Evolutionary conservation across 1,284 basidiomycete genomes (phyloP).

Genomic region (Xerocomus minutiporus): DNA sequence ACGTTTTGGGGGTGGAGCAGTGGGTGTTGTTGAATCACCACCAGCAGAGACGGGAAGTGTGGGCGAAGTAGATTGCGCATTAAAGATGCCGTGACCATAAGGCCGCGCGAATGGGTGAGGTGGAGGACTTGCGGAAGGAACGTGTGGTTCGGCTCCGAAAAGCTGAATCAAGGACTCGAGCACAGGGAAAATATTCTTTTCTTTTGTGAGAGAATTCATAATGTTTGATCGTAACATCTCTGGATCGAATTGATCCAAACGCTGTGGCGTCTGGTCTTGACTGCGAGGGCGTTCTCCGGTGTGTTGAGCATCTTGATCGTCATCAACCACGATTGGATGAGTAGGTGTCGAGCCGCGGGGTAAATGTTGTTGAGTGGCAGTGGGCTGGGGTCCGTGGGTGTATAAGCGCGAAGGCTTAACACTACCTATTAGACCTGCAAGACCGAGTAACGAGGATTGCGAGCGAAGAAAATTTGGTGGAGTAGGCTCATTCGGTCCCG

Average conservation of each 20-base stretch:
- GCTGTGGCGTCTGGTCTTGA: conserved; percentile 7
- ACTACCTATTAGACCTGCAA: conserved; percentile 62
- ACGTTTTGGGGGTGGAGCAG: conserved; percentile 43
- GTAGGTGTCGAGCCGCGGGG: conserved; percentile 47
- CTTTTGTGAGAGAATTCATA: conserved; percentile 51
- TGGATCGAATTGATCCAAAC: conserved; percentile 30
- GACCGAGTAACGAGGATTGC: conserved; percentile 64
- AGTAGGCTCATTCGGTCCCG: conserved; percentile 52
- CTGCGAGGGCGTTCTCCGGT: conserved; percentile 4
- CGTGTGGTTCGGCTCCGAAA: conserved; percentile 30
- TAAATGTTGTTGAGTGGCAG: conserved; percentile 27
- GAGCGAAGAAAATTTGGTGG: conserved; percentile 71
- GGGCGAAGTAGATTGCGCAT: conserved; percentile 13
- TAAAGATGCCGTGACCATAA: conserved; percentile 17
- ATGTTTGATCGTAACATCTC: conserved; percentile 50
- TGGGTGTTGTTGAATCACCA: conserved; percentile 1
- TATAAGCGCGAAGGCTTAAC: conserved; percentile 54
- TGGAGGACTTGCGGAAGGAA: conserved; percentile 1
- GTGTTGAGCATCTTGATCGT: conserved; percentile 37
- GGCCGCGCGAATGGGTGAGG: conserved; percentile 20
- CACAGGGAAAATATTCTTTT: conserved; percentile 65
- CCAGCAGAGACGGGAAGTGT: background rate
- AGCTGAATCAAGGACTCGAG: conserved; percentile 56
- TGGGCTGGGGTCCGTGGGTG: conserved; percentile 15
- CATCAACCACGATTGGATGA: conserved; percentile 69